Evolutionary conservation across 1,284 basidiomycete genomes (phyloP), one percentile per base, ranked within the genome.

Genomic region (Puccinia brachypodii): DNA sequence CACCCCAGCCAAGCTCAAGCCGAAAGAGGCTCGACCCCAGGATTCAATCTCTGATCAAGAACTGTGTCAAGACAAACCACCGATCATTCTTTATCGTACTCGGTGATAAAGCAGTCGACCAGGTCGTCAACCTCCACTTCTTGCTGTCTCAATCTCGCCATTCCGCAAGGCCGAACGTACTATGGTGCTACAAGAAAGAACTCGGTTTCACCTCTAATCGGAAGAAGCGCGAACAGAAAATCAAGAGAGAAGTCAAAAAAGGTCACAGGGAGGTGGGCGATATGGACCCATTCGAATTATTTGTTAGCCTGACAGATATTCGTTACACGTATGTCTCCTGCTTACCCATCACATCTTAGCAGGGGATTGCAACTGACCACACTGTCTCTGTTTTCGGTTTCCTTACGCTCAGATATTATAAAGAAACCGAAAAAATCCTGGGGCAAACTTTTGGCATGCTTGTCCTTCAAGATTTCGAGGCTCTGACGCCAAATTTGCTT

Each of bases 381-480:
- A 33, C 25, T 28, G 47, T 11, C 47, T 50, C n/a, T 19, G 16
- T 64, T 36, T 40, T 16, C 22, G 2, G 33, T 38, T 19, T 16
- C 38, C 38, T 22, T 16, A 11, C 19, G 64, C 64, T 66, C 36
- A 91, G 90, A 68, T 92, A 93, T 88, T 93, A 97, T 89, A 97
- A 96, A 87, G 95, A 98, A 85, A 95, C 94, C 0, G 91, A 96
- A 82, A 96, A 96, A 87, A 94, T 97, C 83, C 91, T 99, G 42
- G 97, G 97, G 85, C 94, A 98, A 86, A 99, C 97, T 0, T 98
- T 93, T 87, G 96, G 96, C 66, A 99, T 99, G 95, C 92, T 95
- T 83, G 91, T 99, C 9, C 88, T 99, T 81, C 97, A 99, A 88
- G 97, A 99, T 86, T 99, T 99, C 85, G 97, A 99, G 86, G 96